phyloP scores from a whole-genome alignment of 2,329 filamentous ascomycete species.

The Emericellopsis cladophorae region DNA sequence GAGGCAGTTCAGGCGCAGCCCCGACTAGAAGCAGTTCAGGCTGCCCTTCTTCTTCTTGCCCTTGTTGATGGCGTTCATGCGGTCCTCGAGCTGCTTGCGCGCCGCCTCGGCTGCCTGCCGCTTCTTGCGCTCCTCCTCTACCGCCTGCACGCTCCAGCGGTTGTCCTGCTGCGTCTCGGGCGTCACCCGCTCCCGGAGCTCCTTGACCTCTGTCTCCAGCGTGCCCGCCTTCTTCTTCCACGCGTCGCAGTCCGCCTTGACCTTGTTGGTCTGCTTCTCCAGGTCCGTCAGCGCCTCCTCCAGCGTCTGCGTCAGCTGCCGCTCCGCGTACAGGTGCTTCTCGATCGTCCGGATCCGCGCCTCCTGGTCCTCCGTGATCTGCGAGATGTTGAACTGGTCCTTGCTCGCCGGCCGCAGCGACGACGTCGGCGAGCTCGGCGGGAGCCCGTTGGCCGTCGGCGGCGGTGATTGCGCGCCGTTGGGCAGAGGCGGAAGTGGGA shows the following conservation, averaged over 20 bases:
- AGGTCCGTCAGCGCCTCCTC: slow-evolving; percentile 93
- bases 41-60: slow-evolving; percentile 93
- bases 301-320: slow-evolving; percentile 86
- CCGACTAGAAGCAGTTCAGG: slow-evolving; percentile 84
- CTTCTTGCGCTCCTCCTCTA: slow-evolving; percentile 94
- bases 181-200: slow-evolving; percentile 39
- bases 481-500: slow-evolving; percentile 88
- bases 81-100: slow-evolving; percentile 77
- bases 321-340: slow-evolving; percentile 91
- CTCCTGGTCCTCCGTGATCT: slow-evolving; percentile 89
- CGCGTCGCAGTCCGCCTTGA: slow-evolving; percentile 77
- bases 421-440: slow-evolving; percentile 39
- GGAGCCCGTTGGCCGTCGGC: slow-evolving; percentile 19
- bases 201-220: slow-evolving; percentile 60
- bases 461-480: slow-evolving; percentile 37
- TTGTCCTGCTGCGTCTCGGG: slow-evolving; percentile 37
- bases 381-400: slow-evolving; percentile 53
- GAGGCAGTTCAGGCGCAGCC: slow-evolving; percentile 7
- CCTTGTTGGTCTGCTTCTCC: slow-evolving; percentile 81
- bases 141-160: slow-evolving; percentile 67
- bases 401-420: slow-evolving; percentile 67
- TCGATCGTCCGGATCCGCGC: slow-evolving; percentile 90
- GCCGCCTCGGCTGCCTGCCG: slow-evolving; percentile 82
- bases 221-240: slow-evolving; percentile 79
- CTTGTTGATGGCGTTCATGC: slow-evolving; percentile 80